Evolutionary conservation across 2,329 filamentous ascomycete genomes (phyloP).

Genomic region (Epichloe scottii): DNA sequence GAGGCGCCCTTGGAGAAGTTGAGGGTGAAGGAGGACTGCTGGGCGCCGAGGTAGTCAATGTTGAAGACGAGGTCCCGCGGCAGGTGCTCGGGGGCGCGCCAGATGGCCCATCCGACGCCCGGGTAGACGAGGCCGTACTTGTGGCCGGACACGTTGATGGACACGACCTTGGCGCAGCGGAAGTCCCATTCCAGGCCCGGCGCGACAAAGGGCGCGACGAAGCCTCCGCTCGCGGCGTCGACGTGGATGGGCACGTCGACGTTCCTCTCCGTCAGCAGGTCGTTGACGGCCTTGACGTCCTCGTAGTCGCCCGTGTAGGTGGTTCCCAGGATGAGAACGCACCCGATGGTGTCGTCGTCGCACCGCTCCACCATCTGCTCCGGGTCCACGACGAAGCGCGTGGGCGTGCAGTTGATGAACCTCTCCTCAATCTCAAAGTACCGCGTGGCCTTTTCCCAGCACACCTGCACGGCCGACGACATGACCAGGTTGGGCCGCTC

Average conservation of each 20-base stretch:
- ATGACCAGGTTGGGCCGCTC: too few species aligned
- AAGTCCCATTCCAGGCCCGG: slow-evolving; percentile 87
- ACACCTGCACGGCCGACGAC: too few species aligned
- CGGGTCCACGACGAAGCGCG: too few species aligned
- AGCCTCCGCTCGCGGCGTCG: slow-evolving; percentile 83
- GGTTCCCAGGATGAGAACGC: slow-evolving; percentile 80
- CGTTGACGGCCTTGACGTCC: slow-evolving; percentile 84
- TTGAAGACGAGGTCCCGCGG: slow-evolving; percentile 94
- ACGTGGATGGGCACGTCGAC: slow-evolving; percentile 85
- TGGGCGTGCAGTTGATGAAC: too few species aligned
- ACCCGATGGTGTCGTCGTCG: too few species aligned
- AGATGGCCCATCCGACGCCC: slow-evolving; percentile 88
- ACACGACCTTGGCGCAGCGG: slow-evolving; percentile 74
- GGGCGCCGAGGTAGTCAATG: slow-evolving; percentile 95
- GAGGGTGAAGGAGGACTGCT: slow-evolving; percentile 89
- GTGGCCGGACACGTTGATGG: slow-evolving; percentile 90
- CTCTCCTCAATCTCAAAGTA: too few species aligned
- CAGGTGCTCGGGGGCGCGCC: slow-evolving; percentile 71
- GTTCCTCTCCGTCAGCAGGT: slow-evolving; percentile 61
- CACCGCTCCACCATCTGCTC: too few species aligned
- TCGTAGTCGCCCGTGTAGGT: slow-evolving; percentile 96
- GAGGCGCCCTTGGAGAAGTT: slow-evolving; percentile 93
- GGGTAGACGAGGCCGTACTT: slow-evolving; percentile 67
- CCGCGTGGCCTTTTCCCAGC: too few species aligned
- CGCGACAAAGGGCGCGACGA: slow-evolving; percentile 83